These are phyloP conservation scores for Desmodesmus armatus DNA, from an alignment of 139 green algal genomes.

Conservation along the genomic window DNA sequence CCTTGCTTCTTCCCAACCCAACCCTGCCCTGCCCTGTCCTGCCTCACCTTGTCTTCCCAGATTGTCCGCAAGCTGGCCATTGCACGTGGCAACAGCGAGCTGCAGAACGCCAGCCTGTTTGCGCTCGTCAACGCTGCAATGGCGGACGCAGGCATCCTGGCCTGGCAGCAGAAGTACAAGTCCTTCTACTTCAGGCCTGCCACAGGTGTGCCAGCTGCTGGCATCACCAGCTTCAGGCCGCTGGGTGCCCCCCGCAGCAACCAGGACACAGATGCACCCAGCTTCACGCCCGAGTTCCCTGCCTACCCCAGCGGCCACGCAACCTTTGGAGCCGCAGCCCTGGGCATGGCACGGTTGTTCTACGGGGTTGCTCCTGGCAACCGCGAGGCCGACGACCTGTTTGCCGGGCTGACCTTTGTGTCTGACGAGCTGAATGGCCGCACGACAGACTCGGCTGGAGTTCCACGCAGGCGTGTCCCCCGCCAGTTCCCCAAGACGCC, in stretches of 20 bases:
- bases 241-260: neutral
- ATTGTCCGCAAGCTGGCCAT: neutral
- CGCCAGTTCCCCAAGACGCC: neutral
- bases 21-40: no score
- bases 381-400: neutral
- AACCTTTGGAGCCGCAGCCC: neutral
- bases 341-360: neutral
- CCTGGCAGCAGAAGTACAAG: slow-evolving; percentile 7
- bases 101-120: neutral
- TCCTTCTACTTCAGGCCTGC: neutral
- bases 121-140: neutral
- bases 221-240: neutral
- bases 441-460: neutral
- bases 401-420: neutral
- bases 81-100: neutral
- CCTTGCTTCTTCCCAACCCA: no score
- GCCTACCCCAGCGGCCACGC: neutral
- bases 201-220: neutral
- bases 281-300: neutral
- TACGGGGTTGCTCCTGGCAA: neutral
- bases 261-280: neutral
- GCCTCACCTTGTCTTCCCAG: no score
- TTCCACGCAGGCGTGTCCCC: neutral
- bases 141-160: neutral
- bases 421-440: slow-evolving; percentile 1